Evolutionary conservation across 805 yeast genomes (phyloP).

Genomic region (Ogataea pignaliae): DNA sequence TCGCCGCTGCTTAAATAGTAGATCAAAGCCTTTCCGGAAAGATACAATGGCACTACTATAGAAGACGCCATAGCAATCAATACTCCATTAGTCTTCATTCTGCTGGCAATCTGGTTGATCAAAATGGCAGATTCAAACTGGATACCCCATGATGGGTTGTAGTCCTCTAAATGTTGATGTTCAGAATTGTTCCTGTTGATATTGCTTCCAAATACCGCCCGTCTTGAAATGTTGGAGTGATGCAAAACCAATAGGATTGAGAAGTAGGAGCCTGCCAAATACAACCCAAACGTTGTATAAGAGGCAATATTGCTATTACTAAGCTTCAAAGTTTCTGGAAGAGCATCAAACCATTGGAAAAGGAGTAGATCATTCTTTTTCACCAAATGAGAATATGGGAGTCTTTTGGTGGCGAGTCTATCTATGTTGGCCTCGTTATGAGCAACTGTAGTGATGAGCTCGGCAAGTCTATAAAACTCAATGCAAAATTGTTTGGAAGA

Average conservation of each 20-base stretch:
- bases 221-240: constrained; percentile 4
- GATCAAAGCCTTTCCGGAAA: constrained; percentile 9
- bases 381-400: constrained; percentile 2
- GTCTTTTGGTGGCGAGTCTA: not conserved
- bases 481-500: constrained; percentile 1
- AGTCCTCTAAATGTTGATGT: not conserved
- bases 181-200: no score
- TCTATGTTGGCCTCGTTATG: constrained; percentile 2
- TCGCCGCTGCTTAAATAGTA: constrained; percentile 8
- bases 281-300: constrained; percentile 2
- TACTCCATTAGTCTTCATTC: constrained; percentile 3
- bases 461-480: constrained; percentile 6
- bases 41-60: constrained; percentile 5
- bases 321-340: constrained; percentile 6
- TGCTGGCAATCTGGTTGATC: constrained; percentile 5
- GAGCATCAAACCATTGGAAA: constrained; percentile 7
- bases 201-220: not conserved
- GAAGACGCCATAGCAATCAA: constrained; percentile 4
- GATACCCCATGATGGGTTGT: constrained; percentile 20
- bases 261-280: constrained; percentile 4
- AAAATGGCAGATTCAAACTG: constrained; percentile 12
- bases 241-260: constrained; percentile 5
- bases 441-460: constrained; percentile 2
- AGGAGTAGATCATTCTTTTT: constrained; percentile 7
- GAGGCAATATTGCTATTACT: not conserved